phyloP scores from a whole-genome alignment of 1,284 basidiomycete species.

The Cryptococcus floricola region DNA sequence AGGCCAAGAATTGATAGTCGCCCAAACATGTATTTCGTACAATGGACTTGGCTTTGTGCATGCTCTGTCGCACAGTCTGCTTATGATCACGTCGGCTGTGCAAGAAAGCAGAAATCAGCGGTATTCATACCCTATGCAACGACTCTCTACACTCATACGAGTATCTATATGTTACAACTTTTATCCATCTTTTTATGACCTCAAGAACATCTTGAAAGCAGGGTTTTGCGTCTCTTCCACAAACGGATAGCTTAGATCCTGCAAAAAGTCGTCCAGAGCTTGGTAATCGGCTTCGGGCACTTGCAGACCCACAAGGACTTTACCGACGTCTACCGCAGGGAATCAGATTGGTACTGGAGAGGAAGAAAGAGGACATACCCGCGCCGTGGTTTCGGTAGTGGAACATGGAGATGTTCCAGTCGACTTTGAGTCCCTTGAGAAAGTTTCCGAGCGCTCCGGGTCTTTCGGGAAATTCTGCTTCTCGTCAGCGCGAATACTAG shows the following conservation, averaged over 20 bases:
- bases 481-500: neutral
- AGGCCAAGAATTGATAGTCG: no score
- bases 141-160: no score
- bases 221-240: slow-evolving; percentile 91
- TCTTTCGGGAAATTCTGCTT: slow-evolving; percentile 88
- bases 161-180: neutral
- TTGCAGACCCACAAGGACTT: slow-evolving; percentile 88
- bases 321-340: slow-evolving; percentile 68
- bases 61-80: no score
- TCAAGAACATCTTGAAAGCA: slow-evolving; percentile 74
- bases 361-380: slow-evolving; percentile 55
- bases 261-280: slow-evolving; percentile 68
- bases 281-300: slow-evolving; percentile 67
- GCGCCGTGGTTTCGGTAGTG: slow-evolving; percentile 97
- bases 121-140: no score
- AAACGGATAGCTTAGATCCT: slow-evolving; percentile 76
- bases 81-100: no score
- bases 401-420: slow-evolving; percentile 95
- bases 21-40: no score
- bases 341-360: neutral
- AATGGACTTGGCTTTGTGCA: no score
- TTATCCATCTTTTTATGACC: slow-evolving; percentile 5
- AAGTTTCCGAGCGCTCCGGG: slow-evolving; percentile 89
- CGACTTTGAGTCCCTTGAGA: slow-evolving; percentile 70
- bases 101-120: no score